Evolutionary conservation across 768 basidiomycete genomes (phyloP).

Genomic region (Naematelia encephala): DNA sequence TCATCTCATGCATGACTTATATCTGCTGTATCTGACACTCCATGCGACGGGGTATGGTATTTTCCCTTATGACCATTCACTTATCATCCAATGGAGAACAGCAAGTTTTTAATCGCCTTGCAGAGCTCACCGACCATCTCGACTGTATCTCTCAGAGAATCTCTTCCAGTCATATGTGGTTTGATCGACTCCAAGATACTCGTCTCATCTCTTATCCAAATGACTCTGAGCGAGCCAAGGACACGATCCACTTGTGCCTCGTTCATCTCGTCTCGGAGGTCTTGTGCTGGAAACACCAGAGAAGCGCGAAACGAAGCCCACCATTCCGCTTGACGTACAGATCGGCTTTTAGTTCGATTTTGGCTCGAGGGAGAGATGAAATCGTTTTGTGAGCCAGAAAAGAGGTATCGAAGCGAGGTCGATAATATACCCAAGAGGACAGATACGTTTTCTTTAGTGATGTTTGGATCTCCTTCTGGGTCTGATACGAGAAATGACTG

Average conservation of each 20-base stretch:
- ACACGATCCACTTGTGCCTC: neutral
- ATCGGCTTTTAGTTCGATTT: neutral
- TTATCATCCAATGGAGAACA: neutral
- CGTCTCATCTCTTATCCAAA: neutral
- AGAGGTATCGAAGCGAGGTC: no score
- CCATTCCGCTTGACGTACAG: neutral
- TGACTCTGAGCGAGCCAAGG: neutral
- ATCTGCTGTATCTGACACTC: no score
- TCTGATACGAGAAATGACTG: no score
- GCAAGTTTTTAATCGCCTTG: neutral
- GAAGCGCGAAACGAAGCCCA: neutral
- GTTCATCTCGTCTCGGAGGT: neutral
- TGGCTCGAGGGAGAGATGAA: no score
- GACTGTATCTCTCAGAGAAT: neutral
- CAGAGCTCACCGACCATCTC: neutral
- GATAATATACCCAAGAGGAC: no score
- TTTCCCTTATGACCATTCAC: neutral
- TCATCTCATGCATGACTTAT: neutral
- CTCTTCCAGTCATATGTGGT: neutral
- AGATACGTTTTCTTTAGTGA: no score
- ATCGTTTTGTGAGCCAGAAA: no score
- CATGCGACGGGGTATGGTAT: no score
- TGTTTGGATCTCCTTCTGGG: no score
- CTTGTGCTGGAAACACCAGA: neutral
- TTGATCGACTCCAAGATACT: neutral